Percentiles rank a stretch among this genome's conserved stretches.
Evolutionary conservation across 1,284 basidiomycete genomes (phyloP).

Genomic region (Apiotrichum sp.): DNA sequence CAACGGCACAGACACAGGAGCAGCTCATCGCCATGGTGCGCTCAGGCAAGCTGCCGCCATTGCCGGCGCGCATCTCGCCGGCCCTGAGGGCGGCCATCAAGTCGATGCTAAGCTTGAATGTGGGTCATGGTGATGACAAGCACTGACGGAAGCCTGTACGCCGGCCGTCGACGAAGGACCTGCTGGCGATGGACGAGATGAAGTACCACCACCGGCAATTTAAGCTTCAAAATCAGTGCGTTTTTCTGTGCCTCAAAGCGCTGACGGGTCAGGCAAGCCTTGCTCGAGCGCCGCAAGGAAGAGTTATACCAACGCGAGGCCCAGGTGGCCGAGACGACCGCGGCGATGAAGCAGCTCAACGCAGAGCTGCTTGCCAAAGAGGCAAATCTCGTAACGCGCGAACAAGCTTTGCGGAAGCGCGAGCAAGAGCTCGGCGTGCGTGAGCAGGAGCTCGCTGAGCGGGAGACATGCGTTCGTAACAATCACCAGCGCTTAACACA

Average conservation of each 20-base stretch:
- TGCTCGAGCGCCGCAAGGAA: slow-evolving; percentile 38
- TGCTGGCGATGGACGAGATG: slow-evolving; percentile 46
- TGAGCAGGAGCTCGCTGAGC: slow-evolving; percentile 59
- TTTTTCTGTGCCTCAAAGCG: slow-evolving; percentile 26
- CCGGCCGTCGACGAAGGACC: slow-evolving; percentile 42
- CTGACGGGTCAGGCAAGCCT: slow-evolving; percentile 20
- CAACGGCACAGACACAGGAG: slow-evolving; percentile 41
- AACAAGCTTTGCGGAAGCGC: slow-evolving; percentile 12
- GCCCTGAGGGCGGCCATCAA: slow-evolving; percentile 36
- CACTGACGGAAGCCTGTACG: slow-evolving; percentile 29
- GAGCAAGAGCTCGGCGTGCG: slow-evolving; percentile 54
- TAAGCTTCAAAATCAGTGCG: slow-evolving; percentile 49
- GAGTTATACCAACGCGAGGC: slow-evolving; percentile 55
- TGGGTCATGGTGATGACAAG: slow-evolving; percentile 11
- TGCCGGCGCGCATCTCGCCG: slow-evolving; percentile 37
- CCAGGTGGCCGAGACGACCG: background rate
- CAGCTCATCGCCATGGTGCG: slow-evolving; percentile 45
- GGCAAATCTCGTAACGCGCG: slow-evolving; percentile 31
- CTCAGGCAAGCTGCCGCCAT: slow-evolving; percentile 37
- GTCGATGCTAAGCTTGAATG: slow-evolving; percentile 44
- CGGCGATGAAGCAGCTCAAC: slow-evolving; percentile 20
- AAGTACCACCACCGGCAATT: slow-evolving; percentile 43
- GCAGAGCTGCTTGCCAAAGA: slow-evolving; percentile 26
- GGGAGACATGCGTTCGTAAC: slow-evolving; percentile 64
- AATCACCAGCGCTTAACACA: slow-evolving; percentile 63